Evolutionary conservation across 2,329 filamentous ascomycete genomes (phyloP).

Genomic region (Scolecobasidium constrictum): DNA sequence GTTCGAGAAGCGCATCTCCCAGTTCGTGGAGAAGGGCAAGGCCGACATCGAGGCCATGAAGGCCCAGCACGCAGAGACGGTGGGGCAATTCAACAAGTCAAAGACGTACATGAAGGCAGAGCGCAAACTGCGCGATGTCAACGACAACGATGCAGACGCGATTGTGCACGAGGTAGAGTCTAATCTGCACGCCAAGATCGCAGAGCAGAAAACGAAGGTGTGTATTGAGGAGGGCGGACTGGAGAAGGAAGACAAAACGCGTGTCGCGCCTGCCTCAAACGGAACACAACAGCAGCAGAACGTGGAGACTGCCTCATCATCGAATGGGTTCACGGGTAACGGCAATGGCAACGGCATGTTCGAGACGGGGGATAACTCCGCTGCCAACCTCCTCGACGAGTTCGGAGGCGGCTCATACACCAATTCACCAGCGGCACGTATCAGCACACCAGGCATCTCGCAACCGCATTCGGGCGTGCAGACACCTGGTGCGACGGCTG

Average conservation of each 20-base stretch:
- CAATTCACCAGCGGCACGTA: conserved; percentile 49
- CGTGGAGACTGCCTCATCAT: conserved; percentile 15
- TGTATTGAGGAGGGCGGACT: conserved; percentile 71
- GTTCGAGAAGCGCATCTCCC: conserved; percentile 67
- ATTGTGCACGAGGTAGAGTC: conserved; percentile 66
- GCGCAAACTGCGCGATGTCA: conserved; percentile 43
- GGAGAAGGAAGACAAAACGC: conserved; percentile 40
- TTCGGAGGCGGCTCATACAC: conserved; percentile 53
- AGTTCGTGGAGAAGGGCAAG: conserved; percentile 61
- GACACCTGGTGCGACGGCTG: conserved; percentile 45
- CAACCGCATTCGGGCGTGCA: conserved; percentile 41
- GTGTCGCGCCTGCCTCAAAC: conserved; percentile 10
- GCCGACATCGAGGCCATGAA: conserved; percentile 80
- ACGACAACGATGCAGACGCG: conserved; percentile 38
- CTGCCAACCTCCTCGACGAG: conserved; percentile 55
- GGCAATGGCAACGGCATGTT: conserved; percentile 11
- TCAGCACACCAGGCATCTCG: conserved; percentile 44
- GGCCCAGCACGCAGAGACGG: conserved; percentile 61
- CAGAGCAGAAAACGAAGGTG: conserved; percentile 51
- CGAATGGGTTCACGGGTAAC: conserved; percentile 11
- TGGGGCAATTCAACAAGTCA: conserved; percentile 63
- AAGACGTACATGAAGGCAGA: conserved; percentile 65
- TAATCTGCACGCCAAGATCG: conserved; percentile 55
- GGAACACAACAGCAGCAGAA: conserved; percentile 14
- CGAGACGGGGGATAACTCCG: conserved; percentile 23